Evolutionary conservation across 2,329 filamentous ascomycete species (phyloP).

Genomic region (Fusarium pininemorale): DNA sequence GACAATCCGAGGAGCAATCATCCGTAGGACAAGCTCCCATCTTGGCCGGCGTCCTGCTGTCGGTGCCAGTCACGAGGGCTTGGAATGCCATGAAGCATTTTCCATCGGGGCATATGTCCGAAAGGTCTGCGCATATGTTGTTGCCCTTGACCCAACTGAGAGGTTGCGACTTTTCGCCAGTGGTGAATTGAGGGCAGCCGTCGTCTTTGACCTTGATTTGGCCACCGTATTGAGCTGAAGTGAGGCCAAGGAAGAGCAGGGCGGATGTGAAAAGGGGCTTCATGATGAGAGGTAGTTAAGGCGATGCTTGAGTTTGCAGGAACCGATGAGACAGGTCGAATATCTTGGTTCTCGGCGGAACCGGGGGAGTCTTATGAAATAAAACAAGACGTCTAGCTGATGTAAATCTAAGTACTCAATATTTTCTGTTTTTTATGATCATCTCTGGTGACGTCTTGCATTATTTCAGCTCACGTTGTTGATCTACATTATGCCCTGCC

Average conservation of each 20-base stretch:
- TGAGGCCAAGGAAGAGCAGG: not conserved
- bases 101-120: not conserved
- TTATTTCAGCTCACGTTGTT: no score
- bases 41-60: not conserved
- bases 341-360: not conserved
- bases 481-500: not conserved
- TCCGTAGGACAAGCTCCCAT: slow-evolving; percentile 1
- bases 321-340: rapidly evolving
- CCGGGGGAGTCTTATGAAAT: rapidly evolving
- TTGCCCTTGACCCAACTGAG: not conserved
- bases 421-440: not conserved
- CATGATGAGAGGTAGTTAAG: not conserved
- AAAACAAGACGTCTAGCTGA: no score
- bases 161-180: not conserved
- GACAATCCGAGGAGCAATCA: not conserved
- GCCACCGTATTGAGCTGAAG: slow-evolving; percentile 1
- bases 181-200: not conserved
- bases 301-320: no score
- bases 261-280: not conserved
- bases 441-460: no score
- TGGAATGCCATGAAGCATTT: slow-evolving; percentile 9
- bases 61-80: not conserved
- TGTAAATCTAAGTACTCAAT: rapidly evolving
- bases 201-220: slow-evolving; percentile 6
- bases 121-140: slow-evolving; percentile 12